These are phyloP conservation scores for Sporobolomyces pararoseus DNA, from an alignment of 768 basidiomycete genomes.

Conservation along the genomic window DNA sequence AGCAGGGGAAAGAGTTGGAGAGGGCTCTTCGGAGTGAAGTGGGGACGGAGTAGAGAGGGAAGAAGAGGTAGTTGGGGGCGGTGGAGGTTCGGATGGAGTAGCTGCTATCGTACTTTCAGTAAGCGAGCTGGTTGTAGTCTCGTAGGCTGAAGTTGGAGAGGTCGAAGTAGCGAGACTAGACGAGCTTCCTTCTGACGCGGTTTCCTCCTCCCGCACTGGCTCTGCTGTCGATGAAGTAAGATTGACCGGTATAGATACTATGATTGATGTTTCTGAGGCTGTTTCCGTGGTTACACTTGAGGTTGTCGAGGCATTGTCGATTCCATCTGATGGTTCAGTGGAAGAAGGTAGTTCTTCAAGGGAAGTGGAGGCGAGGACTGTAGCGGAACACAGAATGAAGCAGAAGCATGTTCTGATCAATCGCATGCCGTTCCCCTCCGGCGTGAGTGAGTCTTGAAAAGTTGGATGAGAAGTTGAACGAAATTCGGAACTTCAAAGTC, in stretches of 20 bases:
- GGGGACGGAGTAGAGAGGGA: neutral
- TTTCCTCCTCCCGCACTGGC: neutral
- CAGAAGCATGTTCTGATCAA: constrained; percentile 5
- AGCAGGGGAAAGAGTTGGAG: neutral
- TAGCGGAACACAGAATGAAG: constrained; percentile 4
- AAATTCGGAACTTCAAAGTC: neutral
- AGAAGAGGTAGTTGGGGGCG: neutral
- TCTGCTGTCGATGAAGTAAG: neutral
- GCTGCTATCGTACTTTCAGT: too few relatives aligned
- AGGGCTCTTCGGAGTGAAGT: neutral
- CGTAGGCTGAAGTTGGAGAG: neutral
- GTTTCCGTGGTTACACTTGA: neutral
- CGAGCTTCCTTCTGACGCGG: neutral
- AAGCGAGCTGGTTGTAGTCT: neutral
- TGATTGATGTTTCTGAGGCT: neutral
- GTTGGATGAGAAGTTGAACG: neutral
- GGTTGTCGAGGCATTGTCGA: neutral
- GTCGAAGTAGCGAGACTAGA: neutral
- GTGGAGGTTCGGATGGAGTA: neutral
- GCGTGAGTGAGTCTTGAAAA: too few relatives aligned
- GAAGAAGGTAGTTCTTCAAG: neutral
- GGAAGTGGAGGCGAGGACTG: neutral
- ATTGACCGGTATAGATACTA: neutral
- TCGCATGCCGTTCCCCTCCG: constrained; percentile 8
- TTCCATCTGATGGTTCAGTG: neutral